Evolutionary conservation across 306 rosid species (phyloP).

Genomic region (Carpinus viminea): DNA sequence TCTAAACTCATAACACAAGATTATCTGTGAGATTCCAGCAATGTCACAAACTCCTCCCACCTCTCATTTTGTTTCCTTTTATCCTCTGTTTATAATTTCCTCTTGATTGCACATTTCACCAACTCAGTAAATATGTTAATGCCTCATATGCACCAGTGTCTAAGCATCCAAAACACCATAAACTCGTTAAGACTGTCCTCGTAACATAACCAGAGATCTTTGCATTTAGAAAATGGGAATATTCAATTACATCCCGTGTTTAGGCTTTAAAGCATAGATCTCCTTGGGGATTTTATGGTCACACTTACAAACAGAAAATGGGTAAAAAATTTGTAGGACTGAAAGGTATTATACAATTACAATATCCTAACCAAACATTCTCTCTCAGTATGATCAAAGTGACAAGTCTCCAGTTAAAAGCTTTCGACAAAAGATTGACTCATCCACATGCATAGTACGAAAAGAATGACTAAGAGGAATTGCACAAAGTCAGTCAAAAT

Average conservation of each 20-base stretch:
- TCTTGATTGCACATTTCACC: background rate
- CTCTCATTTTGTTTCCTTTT: conserved; percentile 2
- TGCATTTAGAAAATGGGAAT: background rate
- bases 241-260: background rate
- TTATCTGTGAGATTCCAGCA: background rate
- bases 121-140: background rate
- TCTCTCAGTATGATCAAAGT: background rate
- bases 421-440: conserved; percentile 10
- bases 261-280: background rate
- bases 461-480: background rate
- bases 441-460: background rate
- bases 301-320: background rate
- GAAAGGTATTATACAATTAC: background rate
- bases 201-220: background rate
- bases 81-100: background rate
- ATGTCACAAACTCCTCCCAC: background rate
- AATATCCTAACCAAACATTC: too few relatives aligned
- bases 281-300: background rate
- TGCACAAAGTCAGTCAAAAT: background rate
- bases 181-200: background rate
- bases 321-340: background rate
- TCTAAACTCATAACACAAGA: background rate
- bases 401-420: background rate
- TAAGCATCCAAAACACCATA: background rate
- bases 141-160: background rate